A percentile compares a stretch with the other conserved stretches of the same genome.
These are phyloP conservation scores for Picochlorum costavermella DNA, from an alignment of 139 green algal species.

Conservation along the genomic window DNA sequence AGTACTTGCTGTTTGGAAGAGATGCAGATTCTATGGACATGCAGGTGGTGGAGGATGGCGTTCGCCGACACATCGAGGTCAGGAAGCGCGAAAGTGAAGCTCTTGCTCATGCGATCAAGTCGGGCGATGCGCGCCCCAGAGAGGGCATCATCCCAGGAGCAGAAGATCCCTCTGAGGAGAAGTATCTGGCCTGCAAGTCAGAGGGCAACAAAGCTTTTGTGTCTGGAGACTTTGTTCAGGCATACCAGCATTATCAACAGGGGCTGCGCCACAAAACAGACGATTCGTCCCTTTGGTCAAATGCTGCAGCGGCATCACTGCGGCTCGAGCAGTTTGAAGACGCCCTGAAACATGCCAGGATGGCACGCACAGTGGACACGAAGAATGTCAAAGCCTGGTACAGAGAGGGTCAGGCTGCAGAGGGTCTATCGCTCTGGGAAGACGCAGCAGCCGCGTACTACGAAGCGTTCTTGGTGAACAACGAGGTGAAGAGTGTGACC, in stretches of 20 bases:
- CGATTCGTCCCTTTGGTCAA: conserved; percentile 2
- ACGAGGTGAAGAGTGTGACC: background rate
- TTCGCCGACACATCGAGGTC: too few species aligned
- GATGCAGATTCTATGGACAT: background rate
- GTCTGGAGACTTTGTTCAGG: background rate
- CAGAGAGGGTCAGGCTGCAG: conserved; percentile 10
- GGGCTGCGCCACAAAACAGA: conserved; percentile 4
- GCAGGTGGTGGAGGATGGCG: background rate
- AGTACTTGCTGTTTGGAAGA: background rate
- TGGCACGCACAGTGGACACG: conserved; percentile 1
- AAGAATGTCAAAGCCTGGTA: conserved; percentile 13
- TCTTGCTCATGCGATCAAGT: background rate
- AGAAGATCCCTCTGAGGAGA: background rate
- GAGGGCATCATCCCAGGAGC: background rate
- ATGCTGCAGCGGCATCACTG: conserved; percentile 12
- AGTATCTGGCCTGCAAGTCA: background rate
- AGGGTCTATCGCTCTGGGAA: conserved; percentile 11
- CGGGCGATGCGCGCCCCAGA: background rate
- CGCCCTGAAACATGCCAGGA: conserved; percentile 6
- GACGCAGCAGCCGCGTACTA: conserved; percentile 9
- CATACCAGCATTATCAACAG: background rate
- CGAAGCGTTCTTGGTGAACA: conserved; percentile 6
- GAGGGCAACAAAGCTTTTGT: conserved; percentile 8
- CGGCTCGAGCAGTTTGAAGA: conserved; percentile 2
- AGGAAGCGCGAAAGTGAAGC: background rate